A percentile compares a stretch with the other conserved stretches of the same genome.
Evolutionary conservation across 2,329 filamentous ascomycete species (phyloP).

Genomic region (Botryotinia calthae): DNA sequence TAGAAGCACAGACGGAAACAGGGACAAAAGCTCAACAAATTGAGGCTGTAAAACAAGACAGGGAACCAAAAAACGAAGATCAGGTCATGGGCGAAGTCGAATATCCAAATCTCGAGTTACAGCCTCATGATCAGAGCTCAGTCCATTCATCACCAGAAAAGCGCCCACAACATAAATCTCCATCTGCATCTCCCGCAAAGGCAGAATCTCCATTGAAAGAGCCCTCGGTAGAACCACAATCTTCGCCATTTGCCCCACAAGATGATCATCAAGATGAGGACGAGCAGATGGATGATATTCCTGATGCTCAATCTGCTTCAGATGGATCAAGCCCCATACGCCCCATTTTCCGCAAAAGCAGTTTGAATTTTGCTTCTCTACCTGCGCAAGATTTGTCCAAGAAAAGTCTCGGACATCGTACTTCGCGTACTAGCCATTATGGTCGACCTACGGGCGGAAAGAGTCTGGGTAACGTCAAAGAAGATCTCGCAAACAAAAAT

Average conservation of each 20-base stretch:
- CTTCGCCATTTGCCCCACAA: neutral
- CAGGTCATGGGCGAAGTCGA: constrained; percentile 17
- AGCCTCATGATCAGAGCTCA: constrained; percentile 26
- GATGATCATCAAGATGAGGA: constrained; percentile 35
- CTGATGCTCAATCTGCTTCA: constrained; percentile 56
- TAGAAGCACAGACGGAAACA: constrained; percentile 1
- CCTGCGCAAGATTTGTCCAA: constrained; percentile 87
- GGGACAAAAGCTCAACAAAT: neutral
- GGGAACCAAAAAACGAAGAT: constrained; percentile 17
- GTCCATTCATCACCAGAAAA: constrained; percentile 29
- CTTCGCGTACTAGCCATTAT: constrained; percentile 73
- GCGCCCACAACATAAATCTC: constrained; percentile 25
- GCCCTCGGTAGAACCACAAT: constrained; percentile 4
- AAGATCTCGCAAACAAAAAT: constrained; percentile 51
- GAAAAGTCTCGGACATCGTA: constrained; percentile 73
- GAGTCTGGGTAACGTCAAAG: constrained; percentile 55
- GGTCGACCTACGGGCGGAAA: constrained; percentile 71
- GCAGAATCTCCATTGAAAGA: constrained; percentile 19
- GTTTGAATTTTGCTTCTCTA: constrained; percentile 88
- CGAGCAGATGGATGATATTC: constrained; percentile 45
- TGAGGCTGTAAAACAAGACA: constrained; percentile 13
- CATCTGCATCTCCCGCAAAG: constrained; percentile 22
- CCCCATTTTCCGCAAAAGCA: constrained; percentile 82
- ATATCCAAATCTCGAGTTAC: constrained; percentile 33
- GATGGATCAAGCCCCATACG: constrained; percentile 72